Evolutionary conservation across 2,329 filamentous ascomycete genomes (phyloP).

Genomic region (Diaporthe sp.): DNA sequence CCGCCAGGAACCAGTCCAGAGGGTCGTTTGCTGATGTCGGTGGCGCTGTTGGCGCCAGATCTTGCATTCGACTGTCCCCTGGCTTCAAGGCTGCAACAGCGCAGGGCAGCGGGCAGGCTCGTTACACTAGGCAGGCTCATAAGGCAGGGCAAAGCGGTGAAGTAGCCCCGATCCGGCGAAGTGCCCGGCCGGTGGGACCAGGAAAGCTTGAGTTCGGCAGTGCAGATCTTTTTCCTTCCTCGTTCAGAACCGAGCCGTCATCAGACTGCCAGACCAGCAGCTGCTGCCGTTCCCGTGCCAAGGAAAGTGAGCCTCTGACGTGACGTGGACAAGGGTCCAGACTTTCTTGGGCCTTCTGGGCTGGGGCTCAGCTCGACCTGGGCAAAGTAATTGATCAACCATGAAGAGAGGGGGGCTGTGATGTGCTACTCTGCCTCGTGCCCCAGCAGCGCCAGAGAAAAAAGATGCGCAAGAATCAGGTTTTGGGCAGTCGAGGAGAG

Average conservation of each 20-base stretch:
- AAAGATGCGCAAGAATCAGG: too few relatives aligned
- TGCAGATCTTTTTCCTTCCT: slow-evolving; percentile 7
- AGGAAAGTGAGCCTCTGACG: slow-evolving; percentile 15
- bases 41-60: too few relatives aligned
- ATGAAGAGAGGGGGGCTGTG: too few relatives aligned
- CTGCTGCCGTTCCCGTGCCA: not conserved
- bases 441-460: not conserved
- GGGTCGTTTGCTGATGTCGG: too few relatives aligned
- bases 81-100: slow-evolving; percentile 8
- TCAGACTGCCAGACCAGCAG: not conserved
- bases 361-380: slow-evolving; percentile 9
- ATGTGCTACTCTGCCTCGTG: not conserved
- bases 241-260: slow-evolving; percentile 21
- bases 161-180: slow-evolving; percentile 6
- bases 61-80: not conserved
- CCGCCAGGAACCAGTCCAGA: slow-evolving; percentile 10
- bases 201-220: slow-evolving; percentile 24
- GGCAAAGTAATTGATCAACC: too few relatives aligned
- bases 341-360: slow-evolving; percentile 8
- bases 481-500: too few relatives aligned
- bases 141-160: slow-evolving; percentile 14
- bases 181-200: slow-evolving; percentile 14
- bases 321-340: slow-evolving; percentile 25
- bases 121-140: too few relatives aligned
- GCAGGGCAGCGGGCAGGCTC: slow-evolving; percentile 1